Evolutionary conservation across 106 monocot genomes (phyloP), one percentile per base, ranked within the genome.

Genomic region (Phalaenopsis aphrodite): DNA sequence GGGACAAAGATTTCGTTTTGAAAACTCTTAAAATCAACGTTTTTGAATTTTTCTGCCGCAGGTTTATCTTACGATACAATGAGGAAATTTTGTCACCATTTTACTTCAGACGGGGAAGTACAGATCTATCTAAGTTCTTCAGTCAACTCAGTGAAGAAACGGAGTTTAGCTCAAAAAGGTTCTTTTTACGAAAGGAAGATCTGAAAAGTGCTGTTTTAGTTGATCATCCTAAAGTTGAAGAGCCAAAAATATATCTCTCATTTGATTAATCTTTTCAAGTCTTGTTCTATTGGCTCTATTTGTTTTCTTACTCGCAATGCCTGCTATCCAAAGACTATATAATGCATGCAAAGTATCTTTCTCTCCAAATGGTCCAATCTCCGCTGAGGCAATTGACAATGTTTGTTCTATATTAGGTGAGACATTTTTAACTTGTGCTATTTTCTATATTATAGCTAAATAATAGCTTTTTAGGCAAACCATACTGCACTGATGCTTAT

Each of bases 371-470:
- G 91, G 91, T 75, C 91, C 91, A 1, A 24, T 85, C 76, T 89
- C 91, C 52, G 71, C 61, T 12, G 91, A 91, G 83, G 91, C 85
- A 81, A 83, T 91, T 79, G 91, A 89, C 71, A 84, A 85, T 64
- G 91, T 91, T 79, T 86, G 87, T 48, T 58, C 85, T 37, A 58
- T 87, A 41, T 84, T 91, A 89, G 91, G 91, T 91, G 77, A 83
- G 89, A 4, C 15, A 11, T 14, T 64, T 0, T 41, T 64, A 24
- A 7, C 4, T 43, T 42, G 10, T n/a, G 19, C 8, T 17, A 42
- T 78, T 39, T 64, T n/a, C 18, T 61, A 73, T 73, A 73, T 73
- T 42, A 12, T 42, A 17, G 17, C 5, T 73, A 18, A 15, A 3
- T 14, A 7, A 11, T 17, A 42, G 5, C 3, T 69, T 69, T 37